Evolutionary conservation across 371 early-diverging fungal genomes (phyloP).

Genomic region (Rhizopus stolonifer): DNA sequence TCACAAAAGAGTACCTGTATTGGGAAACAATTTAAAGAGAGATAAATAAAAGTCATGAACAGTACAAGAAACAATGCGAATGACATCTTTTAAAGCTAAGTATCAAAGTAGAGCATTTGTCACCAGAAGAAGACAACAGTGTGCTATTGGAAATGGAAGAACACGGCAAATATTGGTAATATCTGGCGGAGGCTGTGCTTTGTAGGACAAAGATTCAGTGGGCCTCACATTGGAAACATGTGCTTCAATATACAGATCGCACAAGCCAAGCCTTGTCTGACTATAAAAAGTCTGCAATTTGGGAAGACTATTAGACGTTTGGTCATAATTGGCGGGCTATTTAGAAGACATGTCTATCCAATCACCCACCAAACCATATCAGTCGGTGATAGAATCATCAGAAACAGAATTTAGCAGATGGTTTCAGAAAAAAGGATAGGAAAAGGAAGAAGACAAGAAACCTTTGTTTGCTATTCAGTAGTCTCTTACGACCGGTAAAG

Average conservation of each 20-base stretch:
- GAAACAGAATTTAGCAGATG: not conserved
- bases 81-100: constrained; percentile 20
- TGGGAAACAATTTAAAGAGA: constrained; percentile 14
- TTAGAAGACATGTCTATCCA: constrained; percentile 33
- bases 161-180: constrained; percentile 19
- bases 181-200: constrained; percentile 9
- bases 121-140: constrained; percentile 23
- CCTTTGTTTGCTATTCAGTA: constrained; percentile 25
- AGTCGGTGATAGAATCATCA: constrained; percentile 31
- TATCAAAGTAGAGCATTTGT: constrained; percentile 19
- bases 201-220: constrained; percentile 21
- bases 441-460: constrained; percentile 27
- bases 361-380: constrained; percentile 36
- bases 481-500: not conserved
- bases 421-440: constrained; percentile 13
- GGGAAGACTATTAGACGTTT: constrained; percentile 44
- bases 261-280: constrained; percentile 12
- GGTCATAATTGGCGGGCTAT: constrained; percentile 43
- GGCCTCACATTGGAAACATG: constrained; percentile 23
- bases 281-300: constrained; percentile 29
- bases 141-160: constrained; percentile 5
- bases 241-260: constrained; percentile 5
- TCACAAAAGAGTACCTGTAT: too few relatives aligned
- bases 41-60: not conserved
- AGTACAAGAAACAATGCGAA: not conserved